phyloP scores from a whole-genome alignment of 768 basidiomycete genomes.

The Lentinula boryana region DNA sequence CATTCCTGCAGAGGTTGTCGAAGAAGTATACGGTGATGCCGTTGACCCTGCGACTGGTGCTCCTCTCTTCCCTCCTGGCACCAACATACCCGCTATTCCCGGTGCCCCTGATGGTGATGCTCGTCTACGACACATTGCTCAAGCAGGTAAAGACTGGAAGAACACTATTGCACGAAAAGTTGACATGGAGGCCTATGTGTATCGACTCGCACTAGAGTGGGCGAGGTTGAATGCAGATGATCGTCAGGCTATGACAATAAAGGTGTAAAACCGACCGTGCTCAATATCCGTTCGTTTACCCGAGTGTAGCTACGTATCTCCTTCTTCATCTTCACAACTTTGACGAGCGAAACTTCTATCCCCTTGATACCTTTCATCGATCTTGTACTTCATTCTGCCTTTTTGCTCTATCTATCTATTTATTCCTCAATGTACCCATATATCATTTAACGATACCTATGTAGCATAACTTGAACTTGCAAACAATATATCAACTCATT shows the following conservation, averaged over 20 bases:
- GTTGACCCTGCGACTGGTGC: not conserved
- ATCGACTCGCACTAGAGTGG: conserved; percentile 87
- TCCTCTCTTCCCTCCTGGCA: not conserved
- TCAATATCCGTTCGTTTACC: not conserved
- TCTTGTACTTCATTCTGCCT: not conserved
- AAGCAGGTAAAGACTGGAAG: conserved; percentile 93
- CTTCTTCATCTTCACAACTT: not conserved
- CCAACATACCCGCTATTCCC: not conserved
- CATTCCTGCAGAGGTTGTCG: conserved; percentile 47
- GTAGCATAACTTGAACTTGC: not conserved
- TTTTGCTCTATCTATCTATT: too few species aligned
- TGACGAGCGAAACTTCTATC: not conserved
- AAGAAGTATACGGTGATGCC: not conserved
- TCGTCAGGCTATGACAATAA: conserved; percentile 55
- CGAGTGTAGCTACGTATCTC: too few species aligned
- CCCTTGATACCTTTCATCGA: not conserved
- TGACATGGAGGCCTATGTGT: conserved; percentile 62
- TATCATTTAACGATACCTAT: too few species aligned
- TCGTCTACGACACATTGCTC: conserved; percentile 74
- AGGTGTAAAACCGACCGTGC: not conserved
- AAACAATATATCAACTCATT: not conserved
- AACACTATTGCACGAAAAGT: conserved; percentile 62
- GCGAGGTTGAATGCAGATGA: conserved; percentile 82
- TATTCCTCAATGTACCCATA: too few species aligned
- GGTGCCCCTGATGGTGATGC: conserved; percentile 53